Base-by-base conservation (phyloP, 352 stramenopile genomes). In the Globisporangium parvum region DNA sequence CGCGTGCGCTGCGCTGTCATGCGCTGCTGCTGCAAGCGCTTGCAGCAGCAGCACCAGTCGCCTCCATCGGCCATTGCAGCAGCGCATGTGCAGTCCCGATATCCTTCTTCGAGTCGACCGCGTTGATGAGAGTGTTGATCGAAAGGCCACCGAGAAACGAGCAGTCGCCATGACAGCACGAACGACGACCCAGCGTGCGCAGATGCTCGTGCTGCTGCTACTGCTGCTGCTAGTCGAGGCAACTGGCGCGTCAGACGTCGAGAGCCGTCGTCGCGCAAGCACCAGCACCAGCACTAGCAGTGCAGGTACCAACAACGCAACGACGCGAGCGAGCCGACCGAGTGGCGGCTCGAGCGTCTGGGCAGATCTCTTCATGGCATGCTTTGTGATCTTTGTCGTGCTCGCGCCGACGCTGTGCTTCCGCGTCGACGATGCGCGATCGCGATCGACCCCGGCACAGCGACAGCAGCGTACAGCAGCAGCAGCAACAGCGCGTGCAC, bases 321-420 rank as follows among this genome's bases (percentile, higher is more conserved):
- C 28, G 26, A 26, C 3, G 24, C 26, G 62, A 73, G 33, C 81
- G 33, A 47, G 33, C 14, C 18, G n/a, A 35, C 23, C 1, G 1
- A 28, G 20, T 9, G 11, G 8, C 18, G 44, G 12, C 20, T 31
- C 28, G 24, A 37, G n/a, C 49, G 28, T 91, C 28, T 88, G 75
- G 72, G 47, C 62, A 14, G 78, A 88, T 53, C 67, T 91, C 21
- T 35, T 79, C 17, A 63, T 91, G 28, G 80, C 75, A 23, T 78
- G 73, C 57, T 41, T 76, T 40, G 74, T 85, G 52, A 70, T 88
- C 60, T 73, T 88, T 57, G 67, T 87, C 52, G 73, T 91, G 51
- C 68, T 91, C 54, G 75, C 70, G 55, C 77, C 80, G 4, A 70
- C 77, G 11, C 75, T 74, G 63, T 67, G 83, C 39, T 91, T 88